These are phyloP conservation scores for Verticillium alfalfae DNA, from an alignment of 2,329 filamentous ascomycete species.

Conservation along the genomic window DNA sequence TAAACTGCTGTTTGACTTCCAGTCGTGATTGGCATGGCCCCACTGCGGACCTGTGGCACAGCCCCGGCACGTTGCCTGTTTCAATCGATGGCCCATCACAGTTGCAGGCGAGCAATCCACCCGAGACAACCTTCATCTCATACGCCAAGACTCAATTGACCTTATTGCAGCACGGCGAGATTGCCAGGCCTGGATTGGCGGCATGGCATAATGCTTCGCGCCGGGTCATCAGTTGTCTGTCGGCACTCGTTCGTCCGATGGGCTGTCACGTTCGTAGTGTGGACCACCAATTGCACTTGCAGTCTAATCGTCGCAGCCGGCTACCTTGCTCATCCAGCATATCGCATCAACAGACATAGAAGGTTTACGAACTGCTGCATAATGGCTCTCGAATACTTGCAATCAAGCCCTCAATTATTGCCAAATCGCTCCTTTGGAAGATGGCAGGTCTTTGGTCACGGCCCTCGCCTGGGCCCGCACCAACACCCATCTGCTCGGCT, in stretches of 20 bases:
- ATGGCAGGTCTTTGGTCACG: too few species aligned
- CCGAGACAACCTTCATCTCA: not conserved
- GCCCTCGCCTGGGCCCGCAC: not conserved
- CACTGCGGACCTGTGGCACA: not conserved
- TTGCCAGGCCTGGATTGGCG: not conserved
- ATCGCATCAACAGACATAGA: too few species aligned
- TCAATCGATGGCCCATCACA: not conserved
- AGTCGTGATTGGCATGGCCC: not conserved
- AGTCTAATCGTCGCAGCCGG: too few species aligned
- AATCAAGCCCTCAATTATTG: not conserved
- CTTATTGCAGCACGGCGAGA: not conserved
- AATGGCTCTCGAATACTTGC: too few species aligned
- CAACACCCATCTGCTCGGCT: too few species aligned
- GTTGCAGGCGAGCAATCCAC: not conserved
- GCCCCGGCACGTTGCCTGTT: not conserved
- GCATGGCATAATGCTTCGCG: not conserved
- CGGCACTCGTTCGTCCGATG: not conserved
- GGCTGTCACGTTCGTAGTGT: not conserved
- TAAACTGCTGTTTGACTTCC: not conserved
- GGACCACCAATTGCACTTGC: too few species aligned
- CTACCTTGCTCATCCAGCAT: too few species aligned
- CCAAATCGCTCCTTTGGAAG: too few species aligned
- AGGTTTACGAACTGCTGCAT: too few species aligned
- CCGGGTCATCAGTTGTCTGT: not conserved
- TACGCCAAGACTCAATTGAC: not conserved